Evolutionary conservation across 306 rosid species (phyloP), one percentile per base, ranked within the genome.

Genomic region (Oemleria cerasiformis): DNA sequence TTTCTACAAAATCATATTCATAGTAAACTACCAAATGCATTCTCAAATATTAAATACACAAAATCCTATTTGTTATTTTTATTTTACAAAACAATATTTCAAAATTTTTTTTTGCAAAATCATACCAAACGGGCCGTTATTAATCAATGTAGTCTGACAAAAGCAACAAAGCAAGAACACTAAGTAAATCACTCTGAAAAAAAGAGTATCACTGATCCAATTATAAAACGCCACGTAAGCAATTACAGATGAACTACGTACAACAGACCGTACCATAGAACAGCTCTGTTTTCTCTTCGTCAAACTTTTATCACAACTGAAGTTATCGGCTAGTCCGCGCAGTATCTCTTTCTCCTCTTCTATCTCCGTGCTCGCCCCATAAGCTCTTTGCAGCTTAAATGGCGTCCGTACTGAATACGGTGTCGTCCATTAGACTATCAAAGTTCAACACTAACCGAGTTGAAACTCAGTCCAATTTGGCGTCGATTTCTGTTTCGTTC

Each of bases 391-490:
- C 53, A 38, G 55, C 81, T 75, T 71, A 79, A 73, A 88, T 88
- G 93, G 90, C 88, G 78, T 83, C 86, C 36, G 23, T 84, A 41
- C 76, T 84, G 49, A 81, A 84, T 59, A 74, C 86, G 36, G 75
- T 77, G 73, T 71, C 88, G 1, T 83, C 85, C 12, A 21, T 66
- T 21, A 65, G 74, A 34, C 48, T 83, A 12, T 70, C 88, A 9
- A 81, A 50, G 71, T 21, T 30, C 69, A 73, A 66, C 59, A 7
- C 73, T 71, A 65, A 17, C 70, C 68, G 87, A 64, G 43, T 76
- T 14, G 86, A 77, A 34, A 13, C 72, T 65, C 86, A 49, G 4
- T 74, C 85, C 19, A 30, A 67, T 64, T 43, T 67, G 6, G 19
- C 78, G 16, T 79, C 88, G 65, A 47, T 50, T 72, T 71, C 91